Evolutionary conservation across 1,284 basidiomycete species (phyloP).

Genomic region (Puccinia novopanici): DNA sequence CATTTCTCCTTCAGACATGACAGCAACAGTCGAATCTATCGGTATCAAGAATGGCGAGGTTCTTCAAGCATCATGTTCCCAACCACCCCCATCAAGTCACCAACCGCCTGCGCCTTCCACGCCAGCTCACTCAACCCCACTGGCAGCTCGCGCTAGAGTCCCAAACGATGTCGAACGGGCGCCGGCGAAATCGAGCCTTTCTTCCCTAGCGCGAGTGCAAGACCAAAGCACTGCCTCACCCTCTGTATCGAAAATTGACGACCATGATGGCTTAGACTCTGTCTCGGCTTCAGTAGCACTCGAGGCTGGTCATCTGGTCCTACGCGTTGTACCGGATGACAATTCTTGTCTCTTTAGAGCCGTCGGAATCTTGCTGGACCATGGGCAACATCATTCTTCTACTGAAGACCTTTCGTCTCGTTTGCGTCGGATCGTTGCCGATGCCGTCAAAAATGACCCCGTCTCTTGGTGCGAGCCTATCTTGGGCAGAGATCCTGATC

Average conservation of each 20-base stretch:
- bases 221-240: constrained; percentile 17
- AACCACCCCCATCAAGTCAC: constrained; percentile 41
- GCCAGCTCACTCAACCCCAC: constrained; percentile 53
- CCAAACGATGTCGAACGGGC: constrained; percentile 55
- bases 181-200: constrained; percentile 54
- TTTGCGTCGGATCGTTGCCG: constrained; percentile 67
- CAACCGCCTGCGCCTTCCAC: constrained; percentile 44
- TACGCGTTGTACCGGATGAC: constrained; percentile 83
- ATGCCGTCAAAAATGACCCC: constrained; percentile 56
- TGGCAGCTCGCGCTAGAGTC: constrained; percentile 52
- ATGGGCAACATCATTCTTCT: constrained; percentile 66
- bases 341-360: constrained; percentile 90
- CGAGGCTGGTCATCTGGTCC: constrained; percentile 58
- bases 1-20: constrained; percentile 69
- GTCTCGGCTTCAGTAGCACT: constrained; percentile 66
- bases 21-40: constrained; percentile 72
- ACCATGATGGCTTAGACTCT: constrained; percentile 65
- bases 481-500: constrained; percentile 68
- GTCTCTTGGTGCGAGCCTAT: constrained; percentile 47
- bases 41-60: constrained; percentile 77
- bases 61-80: constrained; percentile 70
- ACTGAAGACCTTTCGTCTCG: constrained; percentile 56
- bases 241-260: constrained; percentile 52
- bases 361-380: constrained; percentile 78
- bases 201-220: constrained; percentile 52